Evolutionary conservation across 805 yeast species (phyloP).

Genomic region (Nakazawaea ambrosiae): DNA sequence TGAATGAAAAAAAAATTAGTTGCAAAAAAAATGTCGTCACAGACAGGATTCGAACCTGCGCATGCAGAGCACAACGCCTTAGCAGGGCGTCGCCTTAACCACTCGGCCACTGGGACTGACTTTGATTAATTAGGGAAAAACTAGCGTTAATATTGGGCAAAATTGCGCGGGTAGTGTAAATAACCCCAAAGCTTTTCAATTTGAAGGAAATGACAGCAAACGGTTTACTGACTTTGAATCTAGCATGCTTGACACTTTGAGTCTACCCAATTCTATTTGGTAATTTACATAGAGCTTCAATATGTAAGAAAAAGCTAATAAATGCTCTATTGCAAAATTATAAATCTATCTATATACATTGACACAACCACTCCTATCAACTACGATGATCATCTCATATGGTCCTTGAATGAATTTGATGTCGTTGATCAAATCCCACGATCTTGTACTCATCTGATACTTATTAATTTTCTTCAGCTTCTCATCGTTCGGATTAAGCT

Average conservation of each 20-base stretch:
- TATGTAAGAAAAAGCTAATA: too few species aligned
- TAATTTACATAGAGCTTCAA: neutral
- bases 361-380: constrained; percentile 59
- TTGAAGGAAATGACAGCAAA: too few species aligned
- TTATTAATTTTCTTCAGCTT: constrained; percentile 3
- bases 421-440: constrained; percentile 45
- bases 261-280: too few species aligned
- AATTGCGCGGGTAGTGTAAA: too few species aligned
- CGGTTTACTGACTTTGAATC: too few species aligned
- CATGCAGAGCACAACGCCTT: constrained; percentile 87
- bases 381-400: constrained; percentile 54
- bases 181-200: too few species aligned
- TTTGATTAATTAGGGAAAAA: too few species aligned
- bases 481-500: neutral
- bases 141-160: too few species aligned
- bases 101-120: constrained; percentile 60
- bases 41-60: constrained; percentile 99
- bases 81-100: constrained; percentile 76
- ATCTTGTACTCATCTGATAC: constrained; percentile 26
- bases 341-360: constrained; percentile 51
- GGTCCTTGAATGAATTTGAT: constrained; percentile 41
- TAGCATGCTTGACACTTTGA: too few species aligned
- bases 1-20: too few species aligned
- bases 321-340: too few species aligned
- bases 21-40: constrained; percentile 76